These are phyloP conservation scores for Phyllosticta citrichinensis DNA, from an alignment of 2,329 filamentous ascomycete genomes.

Conservation along the genomic window DNA sequence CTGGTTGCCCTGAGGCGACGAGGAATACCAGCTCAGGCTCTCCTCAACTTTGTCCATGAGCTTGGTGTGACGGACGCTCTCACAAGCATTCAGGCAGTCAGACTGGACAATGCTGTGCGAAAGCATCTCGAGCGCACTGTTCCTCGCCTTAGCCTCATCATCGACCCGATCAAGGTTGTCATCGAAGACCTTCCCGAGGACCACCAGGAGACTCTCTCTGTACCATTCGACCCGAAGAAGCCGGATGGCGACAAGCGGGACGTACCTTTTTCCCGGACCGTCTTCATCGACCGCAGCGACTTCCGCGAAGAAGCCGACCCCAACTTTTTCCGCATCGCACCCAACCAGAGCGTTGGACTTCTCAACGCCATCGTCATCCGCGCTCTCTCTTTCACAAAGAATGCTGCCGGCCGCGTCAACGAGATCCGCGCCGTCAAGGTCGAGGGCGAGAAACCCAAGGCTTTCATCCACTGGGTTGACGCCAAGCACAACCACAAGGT, in stretches of 20 bases:
- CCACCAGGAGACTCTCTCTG: constrained; percentile 52
- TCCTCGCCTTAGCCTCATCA: constrained; percentile 77
- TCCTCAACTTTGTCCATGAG: constrained; percentile 83
- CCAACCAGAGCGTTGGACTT: constrained; percentile 63
- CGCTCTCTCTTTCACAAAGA: constrained; percentile 58
- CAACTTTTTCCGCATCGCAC: constrained; percentile 70
- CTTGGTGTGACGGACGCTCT: constrained; percentile 78
- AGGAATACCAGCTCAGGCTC: constrained; percentile 78
- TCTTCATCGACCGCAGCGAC: constrained; percentile 77
- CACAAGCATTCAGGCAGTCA: constrained; percentile 66
- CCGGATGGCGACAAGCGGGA: constrained; percentile 53
- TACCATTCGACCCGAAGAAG: constrained; percentile 78
- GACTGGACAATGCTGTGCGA: constrained; percentile 79
- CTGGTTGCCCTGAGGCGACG: constrained; percentile 73
- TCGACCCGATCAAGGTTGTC: constrained; percentile 73
- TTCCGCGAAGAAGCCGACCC: constrained; percentile 63
- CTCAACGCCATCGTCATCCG: constrained; percentile 61
- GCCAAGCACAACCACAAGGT: constrained; percentile 52
- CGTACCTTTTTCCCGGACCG: constrained; percentile 59
- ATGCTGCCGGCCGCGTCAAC: constrained; percentile 53
- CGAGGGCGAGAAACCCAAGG: constrained; percentile 61
- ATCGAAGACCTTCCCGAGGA: constrained; percentile 72
- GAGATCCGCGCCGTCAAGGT: constrained; percentile 56
- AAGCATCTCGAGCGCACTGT: constrained; percentile 82
- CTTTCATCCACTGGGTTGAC: constrained; percentile 79